Percentiles rank a stretch among this genome's conserved stretches.
phyloP scores from a whole-genome alignment of 441 rosid genomes.

The Hypseocharis bilobata region DNA sequence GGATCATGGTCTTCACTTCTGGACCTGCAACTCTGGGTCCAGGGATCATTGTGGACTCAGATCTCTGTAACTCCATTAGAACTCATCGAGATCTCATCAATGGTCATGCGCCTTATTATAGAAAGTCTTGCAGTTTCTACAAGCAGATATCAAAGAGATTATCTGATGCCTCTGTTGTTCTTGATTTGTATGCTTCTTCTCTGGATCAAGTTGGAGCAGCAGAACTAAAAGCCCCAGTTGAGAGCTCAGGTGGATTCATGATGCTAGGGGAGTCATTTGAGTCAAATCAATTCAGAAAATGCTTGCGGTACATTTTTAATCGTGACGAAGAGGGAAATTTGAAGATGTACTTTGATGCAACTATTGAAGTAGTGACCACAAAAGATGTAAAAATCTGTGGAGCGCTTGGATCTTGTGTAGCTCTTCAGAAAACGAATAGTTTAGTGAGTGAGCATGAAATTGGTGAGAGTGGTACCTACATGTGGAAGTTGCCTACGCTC shows the following conservation, averaged over 20 bases:
- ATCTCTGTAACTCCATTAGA: conserved; percentile 50
- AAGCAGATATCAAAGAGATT: conserved; percentile 47
- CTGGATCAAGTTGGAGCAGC: conserved; percentile 89
- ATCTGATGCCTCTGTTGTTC: conserved; percentile 49
- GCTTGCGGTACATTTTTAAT: conserved; percentile 58
- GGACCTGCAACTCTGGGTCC: conserved; percentile 88
- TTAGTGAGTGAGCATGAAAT: conserved; percentile 57
- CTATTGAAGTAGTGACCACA: conserved; percentile 73
- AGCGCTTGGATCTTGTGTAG: conserved; percentile 83
- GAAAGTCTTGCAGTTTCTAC: conserved; percentile 56
- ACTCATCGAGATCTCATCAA: conserved; percentile 68
- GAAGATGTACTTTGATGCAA: conserved; percentile 74
- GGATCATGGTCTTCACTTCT: conserved; percentile 82
- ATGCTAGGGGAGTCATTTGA: conserved; percentile 79
- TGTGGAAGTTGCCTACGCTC: conserved; percentile 67
- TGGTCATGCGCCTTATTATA: conserved; percentile 45
- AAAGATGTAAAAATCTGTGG: conserved; percentile 67
- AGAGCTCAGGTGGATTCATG: conserved; percentile 80
- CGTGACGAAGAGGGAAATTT: conserved; percentile 54
- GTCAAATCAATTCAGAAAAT: conserved; percentile 61
- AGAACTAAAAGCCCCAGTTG: conserved; percentile 59
- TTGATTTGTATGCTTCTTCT: conserved; percentile 83
- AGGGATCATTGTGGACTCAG: conserved; percentile 59
- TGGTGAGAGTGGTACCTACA: conserved; percentile 69
- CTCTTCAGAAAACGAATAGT: conserved; percentile 48